Evolutionary conservation across 192 early-diverging fungal species (phyloP), one percentile per base, ranked within the genome.

Genomic region (Coemansia sp.): DNA sequence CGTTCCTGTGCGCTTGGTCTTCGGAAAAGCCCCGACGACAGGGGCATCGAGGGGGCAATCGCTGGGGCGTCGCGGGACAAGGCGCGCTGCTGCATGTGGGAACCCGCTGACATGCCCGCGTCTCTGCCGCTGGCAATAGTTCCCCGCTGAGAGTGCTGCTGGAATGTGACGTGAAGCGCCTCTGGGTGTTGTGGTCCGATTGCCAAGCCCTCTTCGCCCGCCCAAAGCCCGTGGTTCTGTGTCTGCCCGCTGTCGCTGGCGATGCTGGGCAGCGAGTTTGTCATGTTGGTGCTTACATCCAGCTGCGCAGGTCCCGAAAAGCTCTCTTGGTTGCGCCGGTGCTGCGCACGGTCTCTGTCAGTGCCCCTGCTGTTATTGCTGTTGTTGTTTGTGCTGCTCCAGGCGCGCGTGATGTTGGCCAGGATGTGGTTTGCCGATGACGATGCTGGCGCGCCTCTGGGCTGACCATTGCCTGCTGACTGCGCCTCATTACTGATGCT

Each of bases 231-330:
- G n/a, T 57, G 65, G 67, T 60, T 68, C 33, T 78, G 59, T 59
- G 72, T 66, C 8, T 61, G 77, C 36, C 67, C 69, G 36, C 61
- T 73, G 4, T 31, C 14, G 55, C 61, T 61, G 18, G 45, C 57
- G 7, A 59, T 42, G 63, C 69, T 80, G 56, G 33, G 64, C 56
- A 67, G 66, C 33, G 77, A 80, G 52, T 75, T 70, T 3, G 77
- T 68, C 29, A 66, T 33, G 63, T 75, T 67, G 16, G 77, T 64
- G 60, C 72, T 71, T 45, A 63, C 69, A 16, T 75, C 77, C 16
- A 80, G 63, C 51, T 80, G 77, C 20, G 73, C 72, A 2, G 77
- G 73, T 10, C 69, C 77, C 29, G 77, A 80, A 51, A 80, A 80
- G 66, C 77, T 80, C 66, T 80, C 77, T 17, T 73, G 77, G 55